These are phyloP conservation scores for Fusarium miscanthi DNA, from an alignment of 2,329 filamentous ascomycete species.

Conservation along the genomic window DNA sequence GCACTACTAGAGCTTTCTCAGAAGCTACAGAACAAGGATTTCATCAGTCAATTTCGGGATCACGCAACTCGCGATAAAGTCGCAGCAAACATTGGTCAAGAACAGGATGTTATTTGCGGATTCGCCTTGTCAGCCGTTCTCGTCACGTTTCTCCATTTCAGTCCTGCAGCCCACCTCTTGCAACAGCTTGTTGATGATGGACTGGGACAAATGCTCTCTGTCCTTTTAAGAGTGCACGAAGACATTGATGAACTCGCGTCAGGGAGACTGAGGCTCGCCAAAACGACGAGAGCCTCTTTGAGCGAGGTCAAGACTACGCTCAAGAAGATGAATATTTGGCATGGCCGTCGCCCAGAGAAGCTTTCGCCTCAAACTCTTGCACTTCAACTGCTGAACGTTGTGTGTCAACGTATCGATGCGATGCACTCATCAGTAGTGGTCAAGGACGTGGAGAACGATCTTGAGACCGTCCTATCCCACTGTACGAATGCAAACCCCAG, in stretches of 20 bases:
- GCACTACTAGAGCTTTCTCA: constrained; percentile 70
- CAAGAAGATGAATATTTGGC: constrained; percentile 69
- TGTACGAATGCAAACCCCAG: constrained; percentile 31
- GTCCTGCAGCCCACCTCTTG: constrained; percentile 69
- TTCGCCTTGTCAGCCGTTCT: constrained; percentile 74
- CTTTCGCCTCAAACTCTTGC: constrained; percentile 73
- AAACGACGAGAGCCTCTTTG: constrained; percentile 68
- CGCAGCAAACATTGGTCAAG: constrained; percentile 68
- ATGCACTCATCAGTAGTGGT: constrained; percentile 46
- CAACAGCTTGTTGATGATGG: constrained; percentile 66
- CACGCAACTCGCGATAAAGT: constrained; percentile 77
- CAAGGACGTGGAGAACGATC: constrained; percentile 44
- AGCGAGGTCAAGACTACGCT: constrained; percentile 64
- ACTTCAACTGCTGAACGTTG: constrained; percentile 69
- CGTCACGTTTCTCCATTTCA: constrained; percentile 69
- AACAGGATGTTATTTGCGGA: constrained; percentile 70
- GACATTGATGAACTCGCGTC: constrained; percentile 71
- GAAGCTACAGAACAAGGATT: constrained; percentile 70
- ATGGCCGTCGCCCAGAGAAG: constrained; percentile 57
- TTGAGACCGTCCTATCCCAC: constrained; percentile 41
- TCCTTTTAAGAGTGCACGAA: constrained; percentile 62
- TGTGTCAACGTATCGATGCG: constrained; percentile 46
- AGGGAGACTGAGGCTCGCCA: constrained; percentile 76
- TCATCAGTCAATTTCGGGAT: constrained; percentile 77
- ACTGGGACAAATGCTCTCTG: constrained; percentile 64